These are phyloP conservation scores for Wilhelminamyces savonicus DNA, from an alignment of 805 yeast species.

Conservation along the genomic window DNA sequence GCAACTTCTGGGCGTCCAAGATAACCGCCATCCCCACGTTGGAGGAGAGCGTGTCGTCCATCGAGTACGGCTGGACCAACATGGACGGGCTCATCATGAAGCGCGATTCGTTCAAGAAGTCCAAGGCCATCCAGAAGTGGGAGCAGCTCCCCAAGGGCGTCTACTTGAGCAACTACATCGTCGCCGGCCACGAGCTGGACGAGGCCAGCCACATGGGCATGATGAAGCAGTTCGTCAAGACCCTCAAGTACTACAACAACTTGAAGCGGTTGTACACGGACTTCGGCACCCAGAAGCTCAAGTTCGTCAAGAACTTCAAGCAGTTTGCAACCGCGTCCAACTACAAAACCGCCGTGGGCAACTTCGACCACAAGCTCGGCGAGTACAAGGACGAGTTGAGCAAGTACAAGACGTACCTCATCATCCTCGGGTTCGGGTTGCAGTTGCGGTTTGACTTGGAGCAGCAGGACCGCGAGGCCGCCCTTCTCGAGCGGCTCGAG, in stretches of 20 bases:
- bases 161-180: constrained; percentile 30
- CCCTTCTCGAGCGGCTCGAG: background rate
- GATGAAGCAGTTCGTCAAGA: constrained; percentile 39
- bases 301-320: constrained; percentile 22
- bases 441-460: constrained; percentile 39
- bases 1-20: constrained; percentile 89
- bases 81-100: constrained; percentile 23
- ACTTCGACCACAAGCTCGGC: constrained; percentile 34
- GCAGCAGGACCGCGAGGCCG: constrained; percentile 16
- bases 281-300: constrained; percentile 22
- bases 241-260: constrained; percentile 35
- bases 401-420: constrained; percentile 40
- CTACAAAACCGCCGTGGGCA: constrained; percentile 27
- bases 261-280: constrained; percentile 28
- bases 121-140: constrained; percentile 37
- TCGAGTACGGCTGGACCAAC: constrained; percentile 78
- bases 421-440: constrained; percentile 41
- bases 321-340: constrained; percentile 16
- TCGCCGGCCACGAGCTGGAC: constrained; percentile 10
- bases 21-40: constrained; percentile 70
- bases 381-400: constrained; percentile 40
- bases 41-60: constrained; percentile 65
- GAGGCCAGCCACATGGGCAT: constrained; percentile 29
- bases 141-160: constrained; percentile 34
- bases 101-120: constrained; percentile 23